Evolutionary conservation across 257 asterid species (phyloP).

Genomic region (Parsonsia alboflavescens): DNA sequence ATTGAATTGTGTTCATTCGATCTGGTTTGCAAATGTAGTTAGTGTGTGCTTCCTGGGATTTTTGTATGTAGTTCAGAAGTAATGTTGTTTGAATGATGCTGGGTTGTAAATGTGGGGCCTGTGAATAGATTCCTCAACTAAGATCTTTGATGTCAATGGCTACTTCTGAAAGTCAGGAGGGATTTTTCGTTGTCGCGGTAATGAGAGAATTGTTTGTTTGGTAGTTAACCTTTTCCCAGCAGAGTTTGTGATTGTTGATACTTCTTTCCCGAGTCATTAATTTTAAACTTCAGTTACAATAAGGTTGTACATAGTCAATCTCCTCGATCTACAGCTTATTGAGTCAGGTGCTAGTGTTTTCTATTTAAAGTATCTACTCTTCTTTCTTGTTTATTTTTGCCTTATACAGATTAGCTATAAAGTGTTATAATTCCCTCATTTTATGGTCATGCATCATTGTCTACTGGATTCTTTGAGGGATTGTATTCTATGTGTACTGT

Average conservation of each 20-base stretch:
- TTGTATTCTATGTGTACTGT: not conserved
- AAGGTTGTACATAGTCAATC: not conserved
- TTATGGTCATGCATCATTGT: slow-evolving; percentile 1
- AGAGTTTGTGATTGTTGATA: slow-evolving; percentile 6
- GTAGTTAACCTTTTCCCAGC: slow-evolving; percentile 18
- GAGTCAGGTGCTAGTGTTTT: slow-evolving; percentile 3
- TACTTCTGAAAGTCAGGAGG: slow-evolving; percentile 23
- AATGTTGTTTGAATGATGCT: slow-evolving; percentile 21
- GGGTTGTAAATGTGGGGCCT: slow-evolving; percentile 53
- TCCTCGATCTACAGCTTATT: slow-evolving; percentile 2
- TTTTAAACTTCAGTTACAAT: not conserved
- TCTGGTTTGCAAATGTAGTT: slow-evolving; percentile 14
- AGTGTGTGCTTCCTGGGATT: slow-evolving; percentile 13
- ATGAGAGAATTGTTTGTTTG: slow-evolving; percentile 34
- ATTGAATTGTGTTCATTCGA: slow-evolving; percentile 18
- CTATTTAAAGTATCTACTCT: not conserved
- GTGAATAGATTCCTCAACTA: slow-evolving; percentile 39
- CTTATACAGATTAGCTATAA: slow-evolving; percentile 4
- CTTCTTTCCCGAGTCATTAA: slow-evolving; percentile 12
- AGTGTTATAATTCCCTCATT: slow-evolving; percentile 2
- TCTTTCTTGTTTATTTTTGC: slow-evolving; percentile 7
- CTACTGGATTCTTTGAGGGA: slow-evolving; percentile 12
- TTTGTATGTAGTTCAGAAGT: slow-evolving; percentile 10
- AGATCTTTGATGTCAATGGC: slow-evolving; percentile 36
- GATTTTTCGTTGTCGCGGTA: slow-evolving; percentile 26